Percentiles rank a stretch among this genome's conserved stretches.
Conservation (phyloP, 208 protist genomes). For the Blechomonas ayalai region DNA sequence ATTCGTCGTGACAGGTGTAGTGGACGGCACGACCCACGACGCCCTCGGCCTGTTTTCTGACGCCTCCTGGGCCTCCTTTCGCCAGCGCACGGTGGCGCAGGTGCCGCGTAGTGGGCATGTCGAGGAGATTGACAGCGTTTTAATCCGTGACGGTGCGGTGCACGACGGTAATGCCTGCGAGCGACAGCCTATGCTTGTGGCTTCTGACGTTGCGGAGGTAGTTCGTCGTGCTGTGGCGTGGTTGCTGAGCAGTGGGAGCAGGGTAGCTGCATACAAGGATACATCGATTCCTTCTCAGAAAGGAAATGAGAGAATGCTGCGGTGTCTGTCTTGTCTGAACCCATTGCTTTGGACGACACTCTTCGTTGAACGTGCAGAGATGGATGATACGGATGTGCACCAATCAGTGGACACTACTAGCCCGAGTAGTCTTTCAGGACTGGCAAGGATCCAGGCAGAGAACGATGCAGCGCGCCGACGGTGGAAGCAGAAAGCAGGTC, state of each 20-base stretch:
- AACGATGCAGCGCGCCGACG: conserved; percentile 21
- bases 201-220: conserved; percentile 2
- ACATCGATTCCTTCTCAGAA: conserved; percentile 19
- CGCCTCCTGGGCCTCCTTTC: conserved; percentile 15
- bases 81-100: conserved; percentile 13
- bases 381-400: no score
- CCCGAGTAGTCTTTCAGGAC: conserved; percentile 17
- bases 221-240: conserved; percentile 5
- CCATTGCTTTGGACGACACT: conserved; percentile 25
- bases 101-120: no score
- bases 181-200: no score
- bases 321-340: conserved; percentile 5
- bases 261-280: no score
- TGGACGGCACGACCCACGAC: conserved; percentile 31
- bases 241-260: conserved; percentile 4
- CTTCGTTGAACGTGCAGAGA: no score
- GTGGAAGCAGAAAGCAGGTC: conserved; percentile 40
- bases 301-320: conserved; percentile 16
- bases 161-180: no score
- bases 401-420: no score
- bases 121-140: no score
- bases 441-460: conserved; percentile 25
- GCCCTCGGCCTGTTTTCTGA: conserved; percentile 21
- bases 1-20: conserved; percentile 18
- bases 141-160: no score